Base-by-base conservation (phyloP, 495 filamentous ascomycete species). In the Penicillium manginii region DNA sequence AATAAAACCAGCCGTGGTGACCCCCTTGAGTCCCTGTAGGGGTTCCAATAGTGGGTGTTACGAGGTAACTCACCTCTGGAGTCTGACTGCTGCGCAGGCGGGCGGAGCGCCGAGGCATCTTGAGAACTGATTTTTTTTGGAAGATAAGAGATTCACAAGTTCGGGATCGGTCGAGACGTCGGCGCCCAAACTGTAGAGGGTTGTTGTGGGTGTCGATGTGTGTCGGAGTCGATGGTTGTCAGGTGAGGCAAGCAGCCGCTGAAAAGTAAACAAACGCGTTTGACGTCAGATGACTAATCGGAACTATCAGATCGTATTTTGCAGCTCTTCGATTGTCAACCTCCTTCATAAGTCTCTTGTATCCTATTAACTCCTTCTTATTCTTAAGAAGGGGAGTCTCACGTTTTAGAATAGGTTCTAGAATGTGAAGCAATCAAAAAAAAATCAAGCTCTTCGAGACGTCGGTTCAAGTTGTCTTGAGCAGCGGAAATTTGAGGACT, bases 81-180 rank as follows among this genome's bases (percentile, higher is more conserved):
- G 61, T 26, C 55, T 68, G 64, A 39, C 56, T 57, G 61, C 62
- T 71, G 31, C 74, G 70, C 54, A 77, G 62, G 58, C 74, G 74
- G 52, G 74, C 74, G 48, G 74, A 77, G 50, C 74, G 74, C 59
- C 74, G 74, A 71, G 69, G 65, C 74, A 77, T 77, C 21, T 51
- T n/a, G 50, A 4, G 37, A 54, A n/a, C 15, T 2, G 18, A 1
- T 14, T 11, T 19, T 35, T 15, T 19, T 17, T 23, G n/a, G 31
- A 3, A n/a, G 10, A 18, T n/a, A 46, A 26, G 14, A 15, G 19
- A 31, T 33, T 31, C 9, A 18, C 35, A 18, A 43, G 6, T 7
- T 29, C 26, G 17, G 17, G 14, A 19, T 31, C 15, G 14, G 39
- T 55, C 19, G 40, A 35, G 49, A 56, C 17, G 18, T 57, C 22